These are phyloP conservation scores for Ophiostoma himal-ulmi DNA, from an alignment of 2,329 filamentous ascomycete species.

Conservation along the genomic window DNA sequence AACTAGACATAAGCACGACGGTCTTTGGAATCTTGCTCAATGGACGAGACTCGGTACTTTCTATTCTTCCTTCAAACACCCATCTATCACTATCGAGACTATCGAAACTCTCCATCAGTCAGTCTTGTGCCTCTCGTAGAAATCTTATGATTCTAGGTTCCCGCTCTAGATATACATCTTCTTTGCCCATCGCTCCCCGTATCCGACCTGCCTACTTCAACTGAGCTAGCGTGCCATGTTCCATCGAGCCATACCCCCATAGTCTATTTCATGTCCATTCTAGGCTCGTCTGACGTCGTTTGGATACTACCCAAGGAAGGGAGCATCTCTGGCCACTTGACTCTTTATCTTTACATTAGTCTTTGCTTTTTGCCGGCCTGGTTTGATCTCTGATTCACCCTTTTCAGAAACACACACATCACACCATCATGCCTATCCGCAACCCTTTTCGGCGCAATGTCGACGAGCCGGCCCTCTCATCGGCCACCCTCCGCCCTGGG, in stretches of 20 bases:
- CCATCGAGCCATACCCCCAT: slow-evolving; percentile 4
- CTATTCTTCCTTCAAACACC: background rate
- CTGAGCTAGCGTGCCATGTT: background rate
- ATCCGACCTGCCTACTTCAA: background rate
- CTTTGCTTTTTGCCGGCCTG: background rate
- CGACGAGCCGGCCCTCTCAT: slow-evolving; percentile 25
- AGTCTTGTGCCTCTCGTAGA: background rate
- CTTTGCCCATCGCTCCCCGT: background rate
- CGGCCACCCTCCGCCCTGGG: slow-evolving; percentile 10
- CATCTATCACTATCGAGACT: no score
- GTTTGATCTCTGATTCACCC: background rate
- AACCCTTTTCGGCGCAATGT: slow-evolving; percentile 60
- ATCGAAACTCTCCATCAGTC: background rate
- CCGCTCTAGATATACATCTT: background rate
- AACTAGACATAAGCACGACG: background rate
- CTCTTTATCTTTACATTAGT: background rate
- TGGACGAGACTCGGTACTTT: background rate
- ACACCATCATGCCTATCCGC: slow-evolving; percentile 56
- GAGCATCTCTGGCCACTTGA: background rate
- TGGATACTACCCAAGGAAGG: background rate
- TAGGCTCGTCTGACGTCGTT: slow-evolving; percentile 5
- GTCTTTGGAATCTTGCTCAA: background rate
- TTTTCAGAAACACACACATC: background rate
- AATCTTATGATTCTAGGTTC: background rate
- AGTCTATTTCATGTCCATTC: background rate